Conservation (phyloP, 1,284 basidiomycete species). For the Cutaneotrichosporon cavernicola region DNA sequence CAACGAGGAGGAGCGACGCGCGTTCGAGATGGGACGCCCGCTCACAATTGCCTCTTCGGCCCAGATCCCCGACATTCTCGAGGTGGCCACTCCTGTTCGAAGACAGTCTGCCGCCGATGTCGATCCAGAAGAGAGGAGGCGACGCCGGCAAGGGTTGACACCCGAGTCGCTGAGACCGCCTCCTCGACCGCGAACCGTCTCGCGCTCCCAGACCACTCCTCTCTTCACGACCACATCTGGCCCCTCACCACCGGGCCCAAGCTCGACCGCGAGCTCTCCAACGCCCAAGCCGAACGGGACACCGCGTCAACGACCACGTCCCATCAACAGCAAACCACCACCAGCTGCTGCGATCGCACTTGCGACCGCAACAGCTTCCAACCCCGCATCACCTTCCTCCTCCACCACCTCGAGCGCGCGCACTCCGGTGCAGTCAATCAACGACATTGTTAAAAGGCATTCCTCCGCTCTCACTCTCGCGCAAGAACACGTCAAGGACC, state of each 20-base stretch:
- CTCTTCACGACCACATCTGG: neutral
- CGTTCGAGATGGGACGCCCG: conserved; percentile 14
- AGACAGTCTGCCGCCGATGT: conserved; percentile 12
- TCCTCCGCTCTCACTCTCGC: conserved; percentile 35
- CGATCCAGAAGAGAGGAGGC: conserved; percentile 23
- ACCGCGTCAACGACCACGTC: conserved; percentile 10
- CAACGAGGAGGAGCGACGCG: conserved; percentile 13
- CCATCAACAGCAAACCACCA: conserved; percentile 3
- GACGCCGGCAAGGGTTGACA: conserved; percentile 21
- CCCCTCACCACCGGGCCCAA: neutral
- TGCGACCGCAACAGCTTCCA: neutral
- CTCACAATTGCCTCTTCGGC: conserved; percentile 16
- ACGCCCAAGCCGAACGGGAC: conserved; percentile 5
- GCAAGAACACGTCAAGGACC: conserved; percentile 28
- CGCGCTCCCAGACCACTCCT: conserved; percentile 3
- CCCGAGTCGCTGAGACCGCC: conserved; percentile 25
- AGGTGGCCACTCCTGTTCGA: conserved; percentile 4
- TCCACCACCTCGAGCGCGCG: conserved; percentile 2
- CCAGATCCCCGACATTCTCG: conserved; percentile 7
- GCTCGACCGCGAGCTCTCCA: conserved; percentile 3
- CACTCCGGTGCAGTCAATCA: conserved; percentile 38
- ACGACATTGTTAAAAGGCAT: conserved; percentile 54
- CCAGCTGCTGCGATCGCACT: neutral
- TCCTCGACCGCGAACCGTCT: conserved; percentile 18
- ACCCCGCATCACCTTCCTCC: conserved; percentile 13